These are phyloP conservation scores for Lonicera japonica DNA, from an alignment of 129 eudicot genomes.

Conservation along the genomic window DNA sequence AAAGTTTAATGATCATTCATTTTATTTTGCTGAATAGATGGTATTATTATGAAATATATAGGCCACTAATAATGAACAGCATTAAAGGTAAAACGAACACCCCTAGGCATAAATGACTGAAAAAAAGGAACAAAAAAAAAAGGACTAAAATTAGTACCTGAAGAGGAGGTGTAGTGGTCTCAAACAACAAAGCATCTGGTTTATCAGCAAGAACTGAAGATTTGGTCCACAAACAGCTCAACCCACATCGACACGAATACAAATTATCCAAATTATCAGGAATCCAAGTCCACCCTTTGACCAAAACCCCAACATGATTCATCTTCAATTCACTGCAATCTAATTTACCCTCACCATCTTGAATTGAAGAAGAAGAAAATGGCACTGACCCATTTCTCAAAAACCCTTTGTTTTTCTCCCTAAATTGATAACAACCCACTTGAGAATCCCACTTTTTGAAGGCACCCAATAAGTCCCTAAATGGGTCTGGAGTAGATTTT, in stretches of 20 bases:
- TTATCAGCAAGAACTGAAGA: conserved; percentile 81
- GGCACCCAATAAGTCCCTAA: conserved; percentile 52
- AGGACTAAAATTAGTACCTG: conserved; percentile 26
- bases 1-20: too few species aligned
- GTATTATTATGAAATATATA: too few species aligned
- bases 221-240: conserved; percentile 98
- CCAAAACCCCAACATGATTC: conserved; percentile 82
- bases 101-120: too few species aligned
- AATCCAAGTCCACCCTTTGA: conserved; percentile 99
- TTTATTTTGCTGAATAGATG: too few species aligned
- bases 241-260: conserved; percentile 82
- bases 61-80: too few species aligned
- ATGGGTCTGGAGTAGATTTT: conserved; percentile 50
- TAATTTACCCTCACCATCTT: conserved; percentile 39
- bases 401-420: conserved; percentile 34
- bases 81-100: too few species aligned
- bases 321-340: conserved; percentile 59
- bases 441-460: conserved; percentile 73
- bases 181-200: conserved; percentile 94
- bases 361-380: conserved; percentile 40
- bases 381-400: conserved; percentile 29
- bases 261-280: conserved; percentile 98
- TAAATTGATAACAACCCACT: conserved; percentile 70
- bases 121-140: too few species aligned
- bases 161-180: conserved; percentile 84